phyloP scores from a whole-genome alignment of 2,329 filamentous ascomycete genomes.

The Raffaelea arxii region DNA sequence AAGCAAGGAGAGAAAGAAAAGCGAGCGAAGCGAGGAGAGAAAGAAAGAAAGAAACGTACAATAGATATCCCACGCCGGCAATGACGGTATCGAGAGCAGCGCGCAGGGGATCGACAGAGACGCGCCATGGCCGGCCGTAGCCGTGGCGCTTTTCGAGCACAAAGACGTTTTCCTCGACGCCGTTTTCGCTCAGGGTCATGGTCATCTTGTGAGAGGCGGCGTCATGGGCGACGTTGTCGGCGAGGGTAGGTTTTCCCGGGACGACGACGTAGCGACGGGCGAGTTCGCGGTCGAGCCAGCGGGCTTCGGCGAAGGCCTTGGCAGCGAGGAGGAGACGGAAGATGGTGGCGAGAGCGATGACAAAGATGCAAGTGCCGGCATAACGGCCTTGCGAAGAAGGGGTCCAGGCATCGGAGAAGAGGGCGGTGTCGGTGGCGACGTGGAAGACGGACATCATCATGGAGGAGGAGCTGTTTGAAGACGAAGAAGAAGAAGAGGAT shows the following conservation, averaged over 20 bases:
- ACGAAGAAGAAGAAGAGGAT: slow-evolving; percentile 7
- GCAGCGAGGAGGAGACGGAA: slow-evolving; percentile 63
- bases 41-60: slow-evolving; percentile 57
- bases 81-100: slow-evolving; percentile 62
- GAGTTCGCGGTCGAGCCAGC: slow-evolving; percentile 63
- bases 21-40: not conserved
- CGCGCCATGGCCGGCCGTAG: slow-evolving; percentile 61
- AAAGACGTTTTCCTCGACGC: slow-evolving; percentile 70
- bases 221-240: slow-evolving; percentile 49
- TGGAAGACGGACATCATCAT: slow-evolving; percentile 42
- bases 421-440: slow-evolving; percentile 35
- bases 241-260: slow-evolving; percentile 49
- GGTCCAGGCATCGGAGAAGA: slow-evolving; percentile 61
- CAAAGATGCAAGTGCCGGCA: slow-evolving; percentile 84
- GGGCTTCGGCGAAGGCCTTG: slow-evolving; percentile 52
- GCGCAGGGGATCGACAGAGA: slow-evolving; percentile 68
- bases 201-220: slow-evolving; percentile 53
- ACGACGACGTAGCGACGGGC: slow-evolving; percentile 70
- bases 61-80: slow-evolving; percentile 70
- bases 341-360: slow-evolving; percentile 63
- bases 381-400: slow-evolving; percentile 62
- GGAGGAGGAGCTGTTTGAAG: slow-evolving; percentile 8
- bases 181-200: slow-evolving; percentile 58
- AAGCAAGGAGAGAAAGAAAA: not conserved
- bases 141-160: slow-evolving; percentile 53